Evolutionary conservation across 148 eudicot species (phyloP), one percentile per base, ranked within the genome.

Genomic region (Drosera capensis): DNA sequence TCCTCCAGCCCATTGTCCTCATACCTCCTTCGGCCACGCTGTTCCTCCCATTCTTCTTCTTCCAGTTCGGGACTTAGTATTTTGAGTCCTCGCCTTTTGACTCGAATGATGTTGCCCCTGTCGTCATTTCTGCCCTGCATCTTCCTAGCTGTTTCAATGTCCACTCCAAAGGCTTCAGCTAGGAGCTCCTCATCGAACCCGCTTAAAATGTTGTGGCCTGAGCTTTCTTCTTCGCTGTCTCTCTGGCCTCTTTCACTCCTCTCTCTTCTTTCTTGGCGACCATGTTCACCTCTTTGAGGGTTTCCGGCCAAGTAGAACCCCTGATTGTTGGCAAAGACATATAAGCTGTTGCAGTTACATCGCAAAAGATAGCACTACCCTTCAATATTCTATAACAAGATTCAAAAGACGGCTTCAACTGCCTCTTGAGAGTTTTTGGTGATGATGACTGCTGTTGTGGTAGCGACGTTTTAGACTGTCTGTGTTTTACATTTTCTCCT

Each of bases 231-330:
- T 25, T 20, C 38, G n/a, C n/a, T 9, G 38, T 15, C 45, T 8
- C 43, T 29, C 22, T 53, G 9, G 26, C 37, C 40, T 56, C 28
- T 40, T 23, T 14, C 19, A 9, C 42, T 56, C n/a, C n/a, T n/a
- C n/a, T n/a, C 35, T 6, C 40, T 52, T 16, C 25, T 51, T 8
- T 60, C 48, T 43, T 23, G 64, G 17, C 60, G 62, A 14, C 52
- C 54, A 35, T 54, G 56, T 2, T 46, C 51, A 8, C 22, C 38
- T 20, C 42, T 48, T 19, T 51, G 55, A 24, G 72, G 78, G 64
- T 56, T 73, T n/a, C 84, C 90, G 16, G 90, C 90, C 5, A 80
- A 49, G 75, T 57, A 77, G 75, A 80, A 77, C 43, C 25, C 60
- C 86, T 79, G 20, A n/a, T 12, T 1, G 26, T 20, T 16, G 11